Evolutionary conservation across 805 yeast genomes (phyloP).

Genomic region (Wickerhamomyces tratensis): DNA sequence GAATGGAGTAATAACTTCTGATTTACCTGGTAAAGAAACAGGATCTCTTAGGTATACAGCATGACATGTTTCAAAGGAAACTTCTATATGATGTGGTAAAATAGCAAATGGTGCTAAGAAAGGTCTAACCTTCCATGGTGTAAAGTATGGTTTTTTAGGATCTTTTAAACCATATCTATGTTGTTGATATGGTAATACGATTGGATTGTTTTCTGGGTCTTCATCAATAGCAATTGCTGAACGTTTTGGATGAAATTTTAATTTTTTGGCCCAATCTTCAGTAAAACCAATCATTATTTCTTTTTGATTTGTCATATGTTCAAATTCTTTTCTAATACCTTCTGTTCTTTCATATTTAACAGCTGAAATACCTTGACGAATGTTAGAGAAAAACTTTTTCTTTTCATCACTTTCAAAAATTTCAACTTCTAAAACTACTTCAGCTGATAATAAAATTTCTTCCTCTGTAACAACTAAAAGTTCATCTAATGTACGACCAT

Average conservation of each 20-base stretch:
- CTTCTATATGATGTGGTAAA: slow-evolving; percentile 84
- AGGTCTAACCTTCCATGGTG: slow-evolving; percentile 95
- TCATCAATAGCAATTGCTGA: slow-evolving; percentile 32
- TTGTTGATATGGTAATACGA: slow-evolving; percentile 74
- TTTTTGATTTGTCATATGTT: slow-evolving; percentile 19
- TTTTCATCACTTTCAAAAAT: slow-evolving; percentile 20
- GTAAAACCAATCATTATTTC: slow-evolving; percentile 22
- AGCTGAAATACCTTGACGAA: slow-evolving; percentile 14
- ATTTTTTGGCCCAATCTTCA: slow-evolving; percentile 39
- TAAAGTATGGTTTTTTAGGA: slow-evolving; percentile 74
- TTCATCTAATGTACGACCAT: no score
- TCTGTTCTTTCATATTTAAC: slow-evolving; percentile 15
- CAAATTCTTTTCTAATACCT: slow-evolving; percentile 21
- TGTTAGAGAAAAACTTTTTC: slow-evolving; percentile 19
- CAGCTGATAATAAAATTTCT: slow-evolving; percentile 19
- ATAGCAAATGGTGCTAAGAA: slow-evolving; percentile 89
- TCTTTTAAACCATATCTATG: slow-evolving; percentile 73
- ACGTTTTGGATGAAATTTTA: slow-evolving; percentile 34
- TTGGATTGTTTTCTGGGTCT: slow-evolving; percentile 37
- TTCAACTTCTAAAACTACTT: slow-evolving; percentile 5
- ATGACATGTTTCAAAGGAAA: slow-evolving; percentile 86
- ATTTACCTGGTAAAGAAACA: slow-evolving; percentile 92
- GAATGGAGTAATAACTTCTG: slow-evolving; percentile 91
- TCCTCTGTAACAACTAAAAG: slow-evolving; percentile 17
- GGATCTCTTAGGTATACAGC: slow-evolving; percentile 97